Conservation (phyloP, 2,329 filamentous ascomycete species). For the Fusarium multiceps region DNA sequence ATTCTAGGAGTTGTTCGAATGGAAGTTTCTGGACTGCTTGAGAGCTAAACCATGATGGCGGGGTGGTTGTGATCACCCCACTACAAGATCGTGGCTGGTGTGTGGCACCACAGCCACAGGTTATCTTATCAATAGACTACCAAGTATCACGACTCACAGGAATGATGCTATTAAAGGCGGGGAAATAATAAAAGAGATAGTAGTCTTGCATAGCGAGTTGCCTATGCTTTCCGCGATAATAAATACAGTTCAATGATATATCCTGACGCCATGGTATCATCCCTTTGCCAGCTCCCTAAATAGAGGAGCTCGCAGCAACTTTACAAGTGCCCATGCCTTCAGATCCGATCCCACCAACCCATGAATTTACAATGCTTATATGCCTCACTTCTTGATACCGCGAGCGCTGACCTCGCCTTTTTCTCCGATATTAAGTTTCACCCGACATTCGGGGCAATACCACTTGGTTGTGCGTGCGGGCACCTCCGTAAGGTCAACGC, state of each 20-base stretch:
- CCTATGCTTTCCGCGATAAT: neutral
- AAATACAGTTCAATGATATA: neutral
- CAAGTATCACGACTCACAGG: neutral
- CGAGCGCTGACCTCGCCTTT: slow-evolving; percentile 72
- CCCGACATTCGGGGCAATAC: slow-evolving; percentile 84
- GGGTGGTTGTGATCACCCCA: slow-evolving; percentile 41
- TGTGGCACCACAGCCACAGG: slow-evolving; percentile 3
- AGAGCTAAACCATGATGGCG: slow-evolving; percentile 44
- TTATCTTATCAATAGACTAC: neutral
- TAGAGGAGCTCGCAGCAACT: neutral
- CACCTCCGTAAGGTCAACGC: slow-evolving; percentile 75
- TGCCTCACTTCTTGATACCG: slow-evolving; percentile 59
- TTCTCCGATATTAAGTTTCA: slow-evolving; percentile 70
- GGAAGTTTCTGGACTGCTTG: slow-evolving; percentile 45
- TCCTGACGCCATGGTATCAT: slow-evolving; percentile 9
- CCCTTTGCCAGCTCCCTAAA: neutral
- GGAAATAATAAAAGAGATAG: neutral
- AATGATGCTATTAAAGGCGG: neutral
- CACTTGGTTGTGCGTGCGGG: slow-evolving; percentile 81
- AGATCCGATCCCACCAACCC: neutral
- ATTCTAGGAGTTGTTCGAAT: slow-evolving; percentile 11
- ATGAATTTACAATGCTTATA: slow-evolving; percentile 5
- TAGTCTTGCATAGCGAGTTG: neutral
- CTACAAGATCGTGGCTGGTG: slow-evolving; percentile 19
- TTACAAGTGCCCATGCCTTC: neutral